Evolutionary conservation across 1,139 yeast species (phyloP).

Genomic region (Kluyveromyces marxianus): DNA sequence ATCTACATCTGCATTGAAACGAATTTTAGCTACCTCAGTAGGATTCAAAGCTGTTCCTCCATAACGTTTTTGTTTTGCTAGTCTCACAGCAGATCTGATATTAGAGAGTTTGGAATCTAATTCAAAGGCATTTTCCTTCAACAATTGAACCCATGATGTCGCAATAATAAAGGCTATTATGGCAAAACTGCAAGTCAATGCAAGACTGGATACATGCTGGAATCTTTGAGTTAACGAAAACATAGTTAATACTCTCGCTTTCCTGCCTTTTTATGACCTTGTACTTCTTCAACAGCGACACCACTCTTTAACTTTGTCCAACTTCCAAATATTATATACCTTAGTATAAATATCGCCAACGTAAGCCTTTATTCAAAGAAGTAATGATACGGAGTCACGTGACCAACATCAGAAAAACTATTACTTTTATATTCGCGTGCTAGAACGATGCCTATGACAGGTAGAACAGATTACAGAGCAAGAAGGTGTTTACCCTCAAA

Average conservation of each 20-base stretch:
- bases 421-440: too few relatives aligned
- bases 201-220: slow-evolving; percentile 50
- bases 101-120: slow-evolving; percentile 37
- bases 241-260: slow-evolving; percentile 25
- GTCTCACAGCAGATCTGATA: slow-evolving; percentile 34
- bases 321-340: too few relatives aligned
- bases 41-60: slow-evolving; percentile 66
- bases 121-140: slow-evolving; percentile 38
- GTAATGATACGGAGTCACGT: too few relatives aligned
- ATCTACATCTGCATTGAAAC: slow-evolving; percentile 66
- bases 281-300: too few relatives aligned
- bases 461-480: too few relatives aligned
- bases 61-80: slow-evolving; percentile 61
- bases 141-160: slow-evolving; percentile 45
- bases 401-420: too few relatives aligned
- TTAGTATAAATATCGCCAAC: too few relatives aligned
- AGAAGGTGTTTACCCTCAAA: too few relatives aligned
- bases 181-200: slow-evolving; percentile 45
- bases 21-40: slow-evolving; percentile 70
- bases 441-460: too few relatives aligned
- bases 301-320: too few relatives aligned
- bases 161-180: slow-evolving; percentile 41
- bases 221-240: slow-evolving; percentile 39
- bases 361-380: too few relatives aligned
- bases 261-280: too few relatives aligned